A percentile compares a stretch with the other conserved stretches of the same genome.
Evolutionary conservation across 768 basidiomycete genomes (phyloP).

Genomic region (Calocybe cyanea): DNA sequence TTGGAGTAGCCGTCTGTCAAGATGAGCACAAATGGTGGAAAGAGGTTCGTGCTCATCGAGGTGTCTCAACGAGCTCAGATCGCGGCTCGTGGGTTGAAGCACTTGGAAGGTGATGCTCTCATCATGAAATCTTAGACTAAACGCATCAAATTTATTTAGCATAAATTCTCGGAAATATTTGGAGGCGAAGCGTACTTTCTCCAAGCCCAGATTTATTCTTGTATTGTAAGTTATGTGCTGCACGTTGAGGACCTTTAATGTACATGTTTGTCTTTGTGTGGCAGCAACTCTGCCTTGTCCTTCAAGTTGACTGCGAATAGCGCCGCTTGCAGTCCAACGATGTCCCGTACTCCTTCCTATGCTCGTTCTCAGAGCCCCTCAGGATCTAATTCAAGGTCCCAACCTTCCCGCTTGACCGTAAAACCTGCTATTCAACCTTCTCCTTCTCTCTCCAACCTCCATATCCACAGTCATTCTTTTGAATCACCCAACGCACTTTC

Average conservation of each 20-base stretch:
- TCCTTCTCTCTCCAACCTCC: conserved; percentile 54
- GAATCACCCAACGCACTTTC: conserved; percentile 26
- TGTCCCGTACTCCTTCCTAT: too few species aligned
- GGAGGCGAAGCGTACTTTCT: conserved; percentile 18
- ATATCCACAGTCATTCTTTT: conserved; percentile 48
- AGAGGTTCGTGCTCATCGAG: conserved; percentile 17
- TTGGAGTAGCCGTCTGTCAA: conserved; percentile 16
- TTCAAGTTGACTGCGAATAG: too few species aligned
- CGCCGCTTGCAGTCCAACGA: too few species aligned
- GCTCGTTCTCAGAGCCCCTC: conserved; percentile 24
- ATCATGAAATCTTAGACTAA: not conserved
- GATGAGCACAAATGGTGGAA: not conserved
- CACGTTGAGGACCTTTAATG: too few species aligned
- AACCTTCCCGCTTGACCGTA: conserved; percentile 53
- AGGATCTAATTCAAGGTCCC: conserved; percentile 22
- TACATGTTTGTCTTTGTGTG: conserved; percentile 6
- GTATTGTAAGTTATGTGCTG: too few species aligned
- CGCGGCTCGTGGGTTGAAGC: too few species aligned
- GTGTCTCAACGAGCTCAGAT: conserved; percentile 55
- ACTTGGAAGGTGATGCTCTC: conserved; percentile 54
- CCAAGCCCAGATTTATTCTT: too few species aligned
- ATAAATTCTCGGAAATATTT: too few species aligned
- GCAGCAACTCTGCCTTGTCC: not conserved
- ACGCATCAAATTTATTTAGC: too few species aligned
- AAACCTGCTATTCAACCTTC: conserved; percentile 48